Conservation (phyloP, 306 rosid species). For the Psophocarpus tetragonolobus region DNA sequence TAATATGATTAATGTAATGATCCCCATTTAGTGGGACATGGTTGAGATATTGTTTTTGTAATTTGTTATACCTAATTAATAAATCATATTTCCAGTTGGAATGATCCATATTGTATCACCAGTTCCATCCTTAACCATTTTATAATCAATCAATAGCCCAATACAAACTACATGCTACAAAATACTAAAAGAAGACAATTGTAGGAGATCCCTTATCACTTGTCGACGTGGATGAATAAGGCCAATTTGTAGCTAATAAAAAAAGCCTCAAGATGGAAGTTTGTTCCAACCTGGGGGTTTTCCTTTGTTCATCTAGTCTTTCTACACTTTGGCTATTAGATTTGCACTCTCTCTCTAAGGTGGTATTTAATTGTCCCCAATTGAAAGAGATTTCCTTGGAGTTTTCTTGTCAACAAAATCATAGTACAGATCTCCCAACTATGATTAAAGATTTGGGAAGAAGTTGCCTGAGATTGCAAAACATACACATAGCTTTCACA, state of each 20-base stretch:
- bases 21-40: background rate
- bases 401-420: constrained; percentile 71
- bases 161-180: background rate
- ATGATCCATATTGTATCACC: background rate
- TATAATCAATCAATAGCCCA: background rate
- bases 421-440: constrained; percentile 65
- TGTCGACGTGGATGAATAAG: constrained; percentile 77
- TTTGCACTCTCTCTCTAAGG: constrained; percentile 76
- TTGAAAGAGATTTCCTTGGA: constrained; percentile 86
- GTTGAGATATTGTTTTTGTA: background rate
- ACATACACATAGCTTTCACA: constrained; percentile 95
- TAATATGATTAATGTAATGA: background rate
- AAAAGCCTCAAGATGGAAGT: constrained; percentile 86
- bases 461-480: constrained; percentile 78
- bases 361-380: constrained; percentile 89
- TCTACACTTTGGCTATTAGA: constrained; percentile 91
- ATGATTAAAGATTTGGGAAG: constrained; percentile 73
- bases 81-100: background rate
- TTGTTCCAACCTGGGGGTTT: constrained; percentile 76
- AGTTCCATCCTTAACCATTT: background rate
- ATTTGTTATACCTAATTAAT: background rate
- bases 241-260: constrained; percentile 87
- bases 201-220: no score
- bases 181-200: background rate
- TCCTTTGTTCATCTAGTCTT: constrained; percentile 77